Evolutionary conservation across 805 yeast species (phyloP).

Genomic region (Debaryomyces castellii): DNA sequence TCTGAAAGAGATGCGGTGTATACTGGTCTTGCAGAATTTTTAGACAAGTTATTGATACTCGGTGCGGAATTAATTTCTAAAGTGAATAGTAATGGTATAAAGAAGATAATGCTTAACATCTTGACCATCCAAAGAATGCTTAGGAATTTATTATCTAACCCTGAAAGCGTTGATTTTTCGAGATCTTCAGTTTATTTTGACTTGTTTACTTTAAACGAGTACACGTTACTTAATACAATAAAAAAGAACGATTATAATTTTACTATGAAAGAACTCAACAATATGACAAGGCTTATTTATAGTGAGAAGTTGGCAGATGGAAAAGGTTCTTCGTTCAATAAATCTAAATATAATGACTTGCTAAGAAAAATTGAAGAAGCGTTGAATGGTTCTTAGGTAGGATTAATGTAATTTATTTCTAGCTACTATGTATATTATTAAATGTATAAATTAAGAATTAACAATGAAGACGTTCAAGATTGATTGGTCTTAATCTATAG

Average conservation of each 20-base stretch:
- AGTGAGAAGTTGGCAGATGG: conserved; percentile 43
- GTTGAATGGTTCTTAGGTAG: neutral
- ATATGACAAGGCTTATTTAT: conserved; percentile 53
- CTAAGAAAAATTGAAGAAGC: conserved; percentile 22
- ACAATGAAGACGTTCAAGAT: neutral
- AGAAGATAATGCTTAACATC: conserved; percentile 58
- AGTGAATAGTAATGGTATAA: conserved; percentile 59
- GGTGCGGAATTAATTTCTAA: conserved; percentile 51
- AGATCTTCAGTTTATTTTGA: conserved; percentile 57
- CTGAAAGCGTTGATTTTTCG: conserved; percentile 54
- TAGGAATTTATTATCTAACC: conserved; percentile 52
- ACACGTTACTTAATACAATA: conserved; percentile 42
- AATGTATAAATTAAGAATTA: neutral
- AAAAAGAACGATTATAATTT: conserved; percentile 33
- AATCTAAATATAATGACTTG: conserved; percentile 38
- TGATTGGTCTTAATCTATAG: conserved; percentile 15
- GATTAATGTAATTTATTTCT: neutral
- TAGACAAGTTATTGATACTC: conserved; percentile 51
- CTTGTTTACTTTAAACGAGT: conserved; percentile 50
- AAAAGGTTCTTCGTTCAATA: conserved; percentile 36
- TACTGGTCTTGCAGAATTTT: conserved; percentile 49
- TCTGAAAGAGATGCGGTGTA: conserved; percentile 30
- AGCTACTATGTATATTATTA: neutral
- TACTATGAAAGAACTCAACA: conserved; percentile 45
- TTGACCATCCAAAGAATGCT: conserved; percentile 69